Base-by-base conservation (phyloP, 164 flowering plant species). In the Stephania japonica region DNA sequence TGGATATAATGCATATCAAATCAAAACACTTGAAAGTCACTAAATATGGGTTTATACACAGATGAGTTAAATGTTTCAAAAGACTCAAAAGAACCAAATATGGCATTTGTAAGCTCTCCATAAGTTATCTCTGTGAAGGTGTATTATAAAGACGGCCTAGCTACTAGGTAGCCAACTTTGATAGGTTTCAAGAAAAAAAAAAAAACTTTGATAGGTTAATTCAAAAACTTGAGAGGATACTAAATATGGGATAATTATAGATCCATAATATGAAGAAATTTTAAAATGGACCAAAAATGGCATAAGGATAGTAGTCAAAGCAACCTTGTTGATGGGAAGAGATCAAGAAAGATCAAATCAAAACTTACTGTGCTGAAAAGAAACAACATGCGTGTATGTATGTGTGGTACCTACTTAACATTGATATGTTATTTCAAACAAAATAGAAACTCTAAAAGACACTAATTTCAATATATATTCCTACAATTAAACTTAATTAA, bases 191-290 rank as follows among this genome's bases (percentile, higher is more conserved):
- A n/a, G n/a, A n/a, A n/a, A n/a, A n/a, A n/a, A n/a, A n/a, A n/a
- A n/a, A n/a, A n/a, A 64, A 64, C 27, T 42, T 25, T 13, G 42
- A 47, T 26, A 19, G 53, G 61, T 26, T 70, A 70, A 49, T 50
- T 49, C 23, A 21, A 56, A 50, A 70, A 25, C 41, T 49, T 69
- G 21, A 69, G 72, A 47, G 50, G 21, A 70, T 71, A 38, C 73
- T 71, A 71, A 44, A 72, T 66, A 66, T 59, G 59, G 50, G 67
- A 67, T 38, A 75, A 68, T 69, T 42, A 59, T 75, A 42, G 61
- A 62, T 44, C 14, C n/a, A 43, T 53, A 43, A 42, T 25, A 25
- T 69, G 7, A 64, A 64, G 25, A 32, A 14, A 23, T 27, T 14
- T 25, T 73, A 44, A n/a, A 73, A 67, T 24, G 24, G 27, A 16